A percentile compares a stretch with the other conserved stretches of the same genome.
Evolutionary conservation across 805 yeast genomes (phyloP).

Genomic region (Zygotorulaspora florentina): DNA sequence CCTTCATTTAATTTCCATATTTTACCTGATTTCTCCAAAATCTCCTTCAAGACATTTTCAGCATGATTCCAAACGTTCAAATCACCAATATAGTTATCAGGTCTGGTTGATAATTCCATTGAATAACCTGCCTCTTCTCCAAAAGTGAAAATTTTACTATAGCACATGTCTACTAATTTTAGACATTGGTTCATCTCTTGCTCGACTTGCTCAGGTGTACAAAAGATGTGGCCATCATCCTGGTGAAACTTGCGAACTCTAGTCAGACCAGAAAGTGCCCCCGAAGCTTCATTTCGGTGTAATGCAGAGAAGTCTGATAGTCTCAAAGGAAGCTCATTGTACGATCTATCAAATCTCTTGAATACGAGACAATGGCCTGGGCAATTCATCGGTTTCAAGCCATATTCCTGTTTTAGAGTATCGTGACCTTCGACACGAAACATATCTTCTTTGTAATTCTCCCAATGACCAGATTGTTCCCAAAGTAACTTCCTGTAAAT

Average conservation of each 20-base stretch:
- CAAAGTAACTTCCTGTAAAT: slow-evolving; percentile 78
- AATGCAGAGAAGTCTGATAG: slow-evolving; percentile 85
- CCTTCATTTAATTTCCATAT: slow-evolving; percentile 75
- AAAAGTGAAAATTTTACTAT: slow-evolving; percentile 50
- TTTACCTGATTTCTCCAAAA: slow-evolving; percentile 51
- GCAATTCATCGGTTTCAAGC: slow-evolving; percentile 92
- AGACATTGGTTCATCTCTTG: slow-evolving; percentile 70
- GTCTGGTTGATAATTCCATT: slow-evolving; percentile 80
- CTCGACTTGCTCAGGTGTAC: slow-evolving; percentile 71
- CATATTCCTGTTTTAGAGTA: slow-evolving; percentile 49
- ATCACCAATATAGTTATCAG: slow-evolving; percentile 74
- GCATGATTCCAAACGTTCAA: slow-evolving; percentile 78
- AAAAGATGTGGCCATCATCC: slow-evolving; percentile 97
- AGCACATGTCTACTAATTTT: slow-evolving; percentile 68
- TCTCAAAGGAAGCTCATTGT: slow-evolving; percentile 81
- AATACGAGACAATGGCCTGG: slow-evolving; percentile 92
- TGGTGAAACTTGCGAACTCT: slow-evolving; percentile 94
- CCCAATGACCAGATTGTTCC: slow-evolving; percentile 96
- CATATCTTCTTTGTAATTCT: slow-evolving; percentile 91
- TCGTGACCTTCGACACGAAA: slow-evolving; percentile 67
- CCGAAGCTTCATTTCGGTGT: slow-evolving; percentile 92
- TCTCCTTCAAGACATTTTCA: slow-evolving; percentile 58
- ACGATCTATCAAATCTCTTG: slow-evolving; percentile 69
- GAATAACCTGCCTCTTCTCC: slow-evolving; percentile 39
- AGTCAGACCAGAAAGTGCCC: slow-evolving; percentile 88